These are phyloP conservation scores for Penicillium sp. DNA, from an alignment of 2,329 filamentous ascomycete species.

Conservation along the genomic window DNA sequence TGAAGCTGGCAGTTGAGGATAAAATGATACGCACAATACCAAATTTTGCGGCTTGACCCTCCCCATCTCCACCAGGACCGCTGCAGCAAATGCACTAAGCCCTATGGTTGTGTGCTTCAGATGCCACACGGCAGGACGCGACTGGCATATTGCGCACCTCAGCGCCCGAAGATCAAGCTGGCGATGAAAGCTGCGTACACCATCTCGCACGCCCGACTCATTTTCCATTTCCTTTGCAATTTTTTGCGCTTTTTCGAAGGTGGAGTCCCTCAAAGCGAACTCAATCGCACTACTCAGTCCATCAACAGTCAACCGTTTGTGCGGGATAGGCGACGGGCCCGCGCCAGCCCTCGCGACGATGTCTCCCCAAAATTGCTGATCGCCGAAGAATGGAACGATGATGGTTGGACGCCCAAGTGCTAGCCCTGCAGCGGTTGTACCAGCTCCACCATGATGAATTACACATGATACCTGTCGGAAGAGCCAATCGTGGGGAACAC, in stretches of 20 bases:
- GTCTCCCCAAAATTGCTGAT: constrained; percentile 80
- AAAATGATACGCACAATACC: constrained; percentile 61
- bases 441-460: constrained; percentile 84
- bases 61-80: constrained; percentile 66
- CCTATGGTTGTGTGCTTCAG: constrained; percentile 67
- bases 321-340: constrained; percentile 69
- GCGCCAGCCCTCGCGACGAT: constrained; percentile 74
- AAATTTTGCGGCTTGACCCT: constrained; percentile 69
- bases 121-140: constrained; percentile 72
- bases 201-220: constrained; percentile 65
- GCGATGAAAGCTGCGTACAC: constrained; percentile 70
- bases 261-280: constrained; percentile 62
- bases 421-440: constrained; percentile 86
- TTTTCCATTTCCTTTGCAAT: constrained; percentile 67
- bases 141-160: constrained; percentile 69
- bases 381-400: constrained; percentile 83
- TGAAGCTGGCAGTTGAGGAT: constrained; percentile 25
- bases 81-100: constrained; percentile 72
- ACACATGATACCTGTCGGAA: constrained; percentile 80
- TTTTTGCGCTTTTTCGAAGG: constrained; percentile 57
- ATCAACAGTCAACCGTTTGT: constrained; percentile 67
- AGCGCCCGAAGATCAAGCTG: constrained; percentile 67
- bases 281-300: constrained; percentile 67
- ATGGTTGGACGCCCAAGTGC: constrained; percentile 77
- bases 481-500: constrained; percentile 86